Evolutionary conservation across 805 yeast species (phyloP), one percentile per base, ranked within the genome.

Genomic region (Pichia membranifaciens): DNA sequence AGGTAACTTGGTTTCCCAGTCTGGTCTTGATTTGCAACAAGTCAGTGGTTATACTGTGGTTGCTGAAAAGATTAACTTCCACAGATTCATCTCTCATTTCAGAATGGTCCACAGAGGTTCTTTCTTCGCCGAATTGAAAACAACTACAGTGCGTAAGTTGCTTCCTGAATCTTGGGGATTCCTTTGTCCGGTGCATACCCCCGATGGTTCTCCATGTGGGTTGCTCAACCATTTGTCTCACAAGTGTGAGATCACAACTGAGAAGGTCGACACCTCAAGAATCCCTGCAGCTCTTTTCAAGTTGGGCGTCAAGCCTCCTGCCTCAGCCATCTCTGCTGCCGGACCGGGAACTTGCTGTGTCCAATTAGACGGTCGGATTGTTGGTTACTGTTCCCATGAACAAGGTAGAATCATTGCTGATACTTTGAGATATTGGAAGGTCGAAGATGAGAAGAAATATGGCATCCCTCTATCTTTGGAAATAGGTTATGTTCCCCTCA

Each of bases 131-230:
- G 96, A 91, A 67, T 77, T 93, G 70, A 93, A 93, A 66, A 93
- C 99, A 37, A 93, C 99, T 21, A 85, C 98, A 1, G 99, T 93
- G 42, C 82, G 99, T 73, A 93, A 93, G 67, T 73, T 93, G 59
- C 76, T 93, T 49, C 99, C 99, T 1, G 99, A 93, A 67, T 87
- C 96, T 1, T 93, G 99, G 99, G 99, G 99, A 3, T 93, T 93
- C 78, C 70, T 93, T 58, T 93, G 99, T 71, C 99, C 99, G 12
- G 99, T 93, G 21, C 99, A 93, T 68, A 93, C 99, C 13, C 99
- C 99, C 5, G 99, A 93, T 84, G 99, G 99, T 58, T 86, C 98
- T 44, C 99, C 99, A 18, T 93, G 99, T 81, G 99, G 99, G 73
- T 75, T 93, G 65, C 73, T 93, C 61, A 93, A 93, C 70, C 99